Percentiles rank a stretch among this genome's conserved stretches.
Evolutionary conservation across 192 early-diverging fungal genomes (phyloP).

Genomic region (Umbelopsis sp.): DNA sequence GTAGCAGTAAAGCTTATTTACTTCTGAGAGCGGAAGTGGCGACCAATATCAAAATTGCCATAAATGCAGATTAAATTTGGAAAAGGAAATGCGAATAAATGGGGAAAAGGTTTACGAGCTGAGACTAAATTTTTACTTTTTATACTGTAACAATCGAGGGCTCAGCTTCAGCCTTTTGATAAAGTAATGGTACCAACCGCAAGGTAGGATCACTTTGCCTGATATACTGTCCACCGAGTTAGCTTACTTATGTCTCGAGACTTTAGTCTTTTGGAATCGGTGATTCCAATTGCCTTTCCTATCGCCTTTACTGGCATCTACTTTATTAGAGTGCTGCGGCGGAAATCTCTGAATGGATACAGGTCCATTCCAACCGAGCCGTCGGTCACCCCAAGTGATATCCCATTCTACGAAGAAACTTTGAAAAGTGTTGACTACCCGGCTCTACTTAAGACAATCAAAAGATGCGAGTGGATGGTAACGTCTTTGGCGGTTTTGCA

Average conservation of each 20-base stretch:
- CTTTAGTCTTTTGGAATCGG: neutral
- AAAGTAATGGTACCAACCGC: conserved; percentile 2
- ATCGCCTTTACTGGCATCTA: neutral
- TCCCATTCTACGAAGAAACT: conserved; percentile 13
- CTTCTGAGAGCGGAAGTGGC: too few species aligned
- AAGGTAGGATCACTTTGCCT: neutral
- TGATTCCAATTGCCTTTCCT: neutral
- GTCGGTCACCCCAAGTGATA: neutral
- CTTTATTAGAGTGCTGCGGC: neutral
- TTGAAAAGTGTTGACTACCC: neutral
- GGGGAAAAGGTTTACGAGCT: conserved; percentile 17
- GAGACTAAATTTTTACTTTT: neutral
- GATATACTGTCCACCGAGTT: too few species aligned
- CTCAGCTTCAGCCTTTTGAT: neutral
- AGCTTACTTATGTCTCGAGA: neutral
- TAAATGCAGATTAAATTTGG: neutral
- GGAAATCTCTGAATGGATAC: neutral
- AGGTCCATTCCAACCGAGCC: neutral
- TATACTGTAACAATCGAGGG: neutral
- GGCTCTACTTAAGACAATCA: neutral
- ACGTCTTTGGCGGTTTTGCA: neutral
- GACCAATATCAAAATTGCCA: neutral
- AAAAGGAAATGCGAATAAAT: neutral
- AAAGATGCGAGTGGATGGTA: neutral
- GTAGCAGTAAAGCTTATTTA: too few species aligned